phyloP scores from a whole-genome alignment of 1,284 basidiomycete genomes.

The Cystobasidiaceae sp. region DNA sequence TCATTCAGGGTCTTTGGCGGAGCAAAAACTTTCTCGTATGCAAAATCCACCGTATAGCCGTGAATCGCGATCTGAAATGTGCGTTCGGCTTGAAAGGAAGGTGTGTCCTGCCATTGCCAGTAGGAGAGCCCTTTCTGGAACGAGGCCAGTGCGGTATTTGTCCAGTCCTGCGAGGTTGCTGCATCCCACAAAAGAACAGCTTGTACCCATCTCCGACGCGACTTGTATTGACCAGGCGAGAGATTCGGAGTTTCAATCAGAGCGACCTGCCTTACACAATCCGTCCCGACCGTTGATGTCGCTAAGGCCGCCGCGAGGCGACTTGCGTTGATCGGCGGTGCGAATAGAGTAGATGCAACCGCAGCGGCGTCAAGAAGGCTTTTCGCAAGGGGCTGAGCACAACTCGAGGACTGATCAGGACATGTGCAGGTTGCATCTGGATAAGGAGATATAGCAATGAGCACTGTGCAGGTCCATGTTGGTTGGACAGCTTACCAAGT shows the following conservation, averaged over 20 bases:
- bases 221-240: constrained; percentile 5
- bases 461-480: neutral
- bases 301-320: constrained; percentile 25
- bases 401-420: neutral
- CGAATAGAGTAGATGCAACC: constrained; percentile 17
- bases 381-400: constrained; percentile 24
- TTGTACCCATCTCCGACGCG: constrained; percentile 1
- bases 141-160: neutral
- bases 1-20: neutral
- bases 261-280: neutral
- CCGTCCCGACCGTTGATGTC: neutral
- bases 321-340: constrained; percentile 22
- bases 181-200: constrained; percentile 23
- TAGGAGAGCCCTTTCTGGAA: constrained; percentile 29
- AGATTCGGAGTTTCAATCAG: constrained; percentile 11
- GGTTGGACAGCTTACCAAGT: neutral
- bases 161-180: constrained; percentile 13
- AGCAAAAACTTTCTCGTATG: constrained; percentile 11
- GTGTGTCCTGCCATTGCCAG: constrained; percentile 27
- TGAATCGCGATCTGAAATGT: constrained; percentile 31
- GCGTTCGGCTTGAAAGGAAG: constrained; percentile 24
- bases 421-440: constrained; percentile 34
- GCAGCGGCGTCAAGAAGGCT: constrained; percentile 12
- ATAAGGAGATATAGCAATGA: neutral
- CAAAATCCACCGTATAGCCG: constrained; percentile 34